Evolutionary conservation across 139 green algal genomes (phyloP).

Genomic region (Coelastrella sp.): DNA sequence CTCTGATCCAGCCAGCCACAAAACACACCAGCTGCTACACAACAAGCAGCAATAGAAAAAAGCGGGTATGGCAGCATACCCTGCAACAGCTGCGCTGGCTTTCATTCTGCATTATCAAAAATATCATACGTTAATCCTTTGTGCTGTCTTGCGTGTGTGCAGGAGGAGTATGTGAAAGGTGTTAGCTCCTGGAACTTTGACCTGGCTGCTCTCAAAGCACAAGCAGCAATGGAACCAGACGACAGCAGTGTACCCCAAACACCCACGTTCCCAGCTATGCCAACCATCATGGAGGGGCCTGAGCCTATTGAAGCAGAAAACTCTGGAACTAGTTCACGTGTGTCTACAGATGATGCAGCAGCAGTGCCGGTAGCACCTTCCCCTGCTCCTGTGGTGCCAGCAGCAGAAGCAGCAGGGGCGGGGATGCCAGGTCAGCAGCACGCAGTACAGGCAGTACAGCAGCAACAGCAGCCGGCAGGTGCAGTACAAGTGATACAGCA

Average conservation of each 20-base stretch:
- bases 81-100: background rate
- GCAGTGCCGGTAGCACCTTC: background rate
- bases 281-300: conserved; percentile 58
- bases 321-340: background rate
- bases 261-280: conserved; percentile 38
- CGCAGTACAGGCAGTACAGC: background rate
- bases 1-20: background rate
- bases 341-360: conserved; percentile 25
- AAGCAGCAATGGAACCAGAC: conserved; percentile 75
- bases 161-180: conserved; percentile 90
- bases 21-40: background rate
- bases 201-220: conserved; percentile 87
- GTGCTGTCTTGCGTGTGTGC: background rate
- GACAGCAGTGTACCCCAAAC: conserved; percentile 31
- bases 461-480: background rate
- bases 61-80: too few relatives aligned
- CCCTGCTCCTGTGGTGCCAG: too few relatives aligned
- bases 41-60: too few relatives aligned
- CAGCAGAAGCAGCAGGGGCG: background rate
- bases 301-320: conserved; percentile 42
- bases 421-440: background rate
- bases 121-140: background rate
- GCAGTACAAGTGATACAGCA: background rate
- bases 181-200: conserved; percentile 97
- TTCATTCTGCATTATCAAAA: background rate